These are phyloP conservation scores for Shiraia bambusicola DNA, from an alignment of 2,329 filamentous ascomycete species.

Conservation along the genomic window DNA sequence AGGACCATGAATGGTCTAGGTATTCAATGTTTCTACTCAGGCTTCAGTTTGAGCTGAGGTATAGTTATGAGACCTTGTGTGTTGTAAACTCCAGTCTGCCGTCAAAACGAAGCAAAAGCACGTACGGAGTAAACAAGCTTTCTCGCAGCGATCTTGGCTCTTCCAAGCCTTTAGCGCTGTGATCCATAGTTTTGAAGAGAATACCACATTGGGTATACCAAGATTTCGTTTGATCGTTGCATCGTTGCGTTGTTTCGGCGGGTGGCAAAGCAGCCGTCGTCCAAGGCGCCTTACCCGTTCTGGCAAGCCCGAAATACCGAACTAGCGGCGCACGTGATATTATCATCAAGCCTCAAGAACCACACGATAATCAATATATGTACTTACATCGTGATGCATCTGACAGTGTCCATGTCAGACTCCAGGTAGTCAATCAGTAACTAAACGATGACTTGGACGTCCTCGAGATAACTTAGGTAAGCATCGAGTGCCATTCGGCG, in stretches of 20 bases:
- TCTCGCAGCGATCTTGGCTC: slow-evolving; percentile 1
- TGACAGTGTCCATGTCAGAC: too few relatives aligned
- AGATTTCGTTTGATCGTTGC: slow-evolving; percentile 1
- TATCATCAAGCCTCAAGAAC: too few relatives aligned
- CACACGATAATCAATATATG: too few relatives aligned
- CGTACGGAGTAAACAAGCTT: too few relatives aligned
- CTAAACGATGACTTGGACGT: background rate
- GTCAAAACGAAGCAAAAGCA: background rate
- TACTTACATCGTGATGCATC: too few relatives aligned
- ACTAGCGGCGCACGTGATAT: too few relatives aligned
- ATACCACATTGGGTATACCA: slow-evolving; percentile 6
- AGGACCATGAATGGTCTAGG: too few relatives aligned
- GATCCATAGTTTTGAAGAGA: background rate
- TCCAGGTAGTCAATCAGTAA: too few relatives aligned
- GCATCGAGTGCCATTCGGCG: background rate
- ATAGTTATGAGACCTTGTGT: too few relatives aligned
- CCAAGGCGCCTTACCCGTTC: background rate
- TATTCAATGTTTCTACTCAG: too few relatives aligned
- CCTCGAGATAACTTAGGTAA: background rate
- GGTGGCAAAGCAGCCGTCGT: background rate
- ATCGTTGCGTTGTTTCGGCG: background rate
- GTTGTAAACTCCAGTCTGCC: background rate
- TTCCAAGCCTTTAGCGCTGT: slow-evolving; percentile 6
- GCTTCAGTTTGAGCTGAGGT: too few relatives aligned
- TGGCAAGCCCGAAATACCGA: background rate